These are phyloP conservation scores for Corymbia citriodora DNA, from an alignment of 441 rosid species.

Conservation along the genomic window DNA sequence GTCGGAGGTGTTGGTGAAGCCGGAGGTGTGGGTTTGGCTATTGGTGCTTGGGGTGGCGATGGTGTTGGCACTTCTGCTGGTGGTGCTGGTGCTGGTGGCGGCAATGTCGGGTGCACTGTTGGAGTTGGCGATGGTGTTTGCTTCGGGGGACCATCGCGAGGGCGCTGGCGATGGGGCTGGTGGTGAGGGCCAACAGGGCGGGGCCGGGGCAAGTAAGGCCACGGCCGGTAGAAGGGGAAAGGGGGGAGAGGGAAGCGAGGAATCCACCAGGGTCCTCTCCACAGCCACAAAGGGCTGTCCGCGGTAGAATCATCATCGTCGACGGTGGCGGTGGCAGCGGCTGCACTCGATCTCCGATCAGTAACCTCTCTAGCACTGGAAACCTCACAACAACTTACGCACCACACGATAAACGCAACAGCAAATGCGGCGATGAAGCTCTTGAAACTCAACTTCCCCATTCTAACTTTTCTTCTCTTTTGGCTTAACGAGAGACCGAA, in stretches of 20 bases:
- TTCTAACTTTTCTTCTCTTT: not conserved
- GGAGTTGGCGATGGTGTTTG: not conserved
- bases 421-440: not conserved
- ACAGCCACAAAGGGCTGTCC: not conserved
- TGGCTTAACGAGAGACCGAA: not conserved
- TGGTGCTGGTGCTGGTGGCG: not conserved
- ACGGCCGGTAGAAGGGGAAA: not conserved
- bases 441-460: not conserved
- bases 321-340: not conserved
- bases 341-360: not conserved
- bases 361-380: not conserved
- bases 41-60: not conserved
- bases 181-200: accelerated
- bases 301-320: not conserved
- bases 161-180: not conserved
- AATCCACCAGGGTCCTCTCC: not conserved
- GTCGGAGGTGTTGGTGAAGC: not conserved
- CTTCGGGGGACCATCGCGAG: not conserved
- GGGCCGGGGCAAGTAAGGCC: not conserved
- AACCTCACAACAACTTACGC: not conserved
- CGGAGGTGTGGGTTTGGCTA: not conserved
- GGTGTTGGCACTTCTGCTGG: not conserved
- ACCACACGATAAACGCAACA: not conserved
- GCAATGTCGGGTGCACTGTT: not conserved
- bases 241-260: not conserved